Base-by-base conservation (phyloP, 768 basidiomycete species). In the Cystofilobasidium bisporidii region DNA sequence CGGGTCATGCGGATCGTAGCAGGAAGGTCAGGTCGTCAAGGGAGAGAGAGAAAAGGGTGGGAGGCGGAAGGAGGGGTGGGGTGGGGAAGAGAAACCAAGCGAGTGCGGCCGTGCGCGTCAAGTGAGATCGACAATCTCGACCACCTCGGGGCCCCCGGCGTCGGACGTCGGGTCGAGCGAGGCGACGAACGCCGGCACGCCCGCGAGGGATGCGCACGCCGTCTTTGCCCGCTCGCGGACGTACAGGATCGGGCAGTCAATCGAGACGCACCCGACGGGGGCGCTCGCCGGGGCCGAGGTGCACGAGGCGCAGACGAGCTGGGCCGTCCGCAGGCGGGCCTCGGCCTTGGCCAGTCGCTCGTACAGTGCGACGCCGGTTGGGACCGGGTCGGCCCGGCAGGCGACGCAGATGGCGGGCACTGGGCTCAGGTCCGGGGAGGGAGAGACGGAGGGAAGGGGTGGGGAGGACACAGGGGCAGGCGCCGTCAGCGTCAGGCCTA, bases 171-270 rank as follows among this genome's bases (percentile, higher is more conserved):
- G 24, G 28, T 41, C 59, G 30, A 72, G 45, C 5, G 30, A n/a
- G n/a, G 15, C n/a, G 32, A 72, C 63, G 15, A 72, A 59, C 12
- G 53, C 45, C 1, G 68, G 59, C n/a, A 76, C 72, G 15, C 73
- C 75, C 56, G 36, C 70, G 72, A 74, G 60, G 70, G 75, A 74
- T 24, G 74, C 77, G 18, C 76, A 72, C 70, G 79, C 78, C 64
- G 76, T 64, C 38, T 71, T 70, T 0, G 78, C 77, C 71, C 83
- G 85, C 69, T 82, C 83, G 41, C 89, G 80, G 36, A 86, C 82
- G 71, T 84, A 96, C 40, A 91, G 76, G 84, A 89, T 87, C 0
- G 86, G 83, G 74, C 93, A 98, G 73, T 96, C 91, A 56, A 89
- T 78, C 11, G 89, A 90, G 72, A 87, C 85, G 77, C 93, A 98